These are phyloP conservation scores for Phytophthora litchii DNA, from an alignment of 352 stramenopile genomes.

Conservation along the genomic window DNA sequence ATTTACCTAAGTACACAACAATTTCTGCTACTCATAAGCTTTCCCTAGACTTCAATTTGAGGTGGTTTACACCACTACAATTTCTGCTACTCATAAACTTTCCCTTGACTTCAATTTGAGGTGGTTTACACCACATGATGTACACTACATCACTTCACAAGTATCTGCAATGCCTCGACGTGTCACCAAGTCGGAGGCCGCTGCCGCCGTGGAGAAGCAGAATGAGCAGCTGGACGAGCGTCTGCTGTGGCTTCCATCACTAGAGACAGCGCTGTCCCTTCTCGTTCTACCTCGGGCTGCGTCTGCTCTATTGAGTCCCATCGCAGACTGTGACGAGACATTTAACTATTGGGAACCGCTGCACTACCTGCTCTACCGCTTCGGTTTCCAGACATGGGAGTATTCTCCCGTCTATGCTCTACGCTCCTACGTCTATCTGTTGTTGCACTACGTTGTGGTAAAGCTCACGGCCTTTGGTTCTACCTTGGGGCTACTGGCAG, in stretches of 20 bases:
- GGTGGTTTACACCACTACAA: too few relatives aligned
- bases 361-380: conserved; percentile 95
- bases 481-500: conserved; percentile 39
- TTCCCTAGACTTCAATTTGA: too few relatives aligned
- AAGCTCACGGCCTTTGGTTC: conserved; percentile 48
- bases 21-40: too few relatives aligned
- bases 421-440: conserved; percentile 95
- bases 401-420: conserved; percentile 94
- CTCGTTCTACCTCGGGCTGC: conserved; percentile 63
- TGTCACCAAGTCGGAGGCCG: conserved; percentile 27
- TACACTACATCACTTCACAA: background rate
- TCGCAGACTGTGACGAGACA: conserved; percentile 98
- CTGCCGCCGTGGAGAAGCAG: conserved; percentile 7
- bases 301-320: conserved; percentile 73
- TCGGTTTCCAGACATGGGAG: conserved; percentile 92
- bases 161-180: conserved; percentile 17
- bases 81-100: too few relatives aligned
- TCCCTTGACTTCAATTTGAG: too few relatives aligned
- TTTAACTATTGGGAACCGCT: conserved; percentile 99
- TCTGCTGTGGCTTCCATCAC: conserved; percentile 59
- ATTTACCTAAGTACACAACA: too few relatives aligned
- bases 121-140: background rate
- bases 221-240: conserved; percentile 36
- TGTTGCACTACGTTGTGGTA: conserved; percentile 57
- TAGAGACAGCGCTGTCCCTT: conserved; percentile 68